Base-by-base conservation (phyloP, 768 basidiomycete genomes). In the Cantharellus cinnabarinus region DNA sequence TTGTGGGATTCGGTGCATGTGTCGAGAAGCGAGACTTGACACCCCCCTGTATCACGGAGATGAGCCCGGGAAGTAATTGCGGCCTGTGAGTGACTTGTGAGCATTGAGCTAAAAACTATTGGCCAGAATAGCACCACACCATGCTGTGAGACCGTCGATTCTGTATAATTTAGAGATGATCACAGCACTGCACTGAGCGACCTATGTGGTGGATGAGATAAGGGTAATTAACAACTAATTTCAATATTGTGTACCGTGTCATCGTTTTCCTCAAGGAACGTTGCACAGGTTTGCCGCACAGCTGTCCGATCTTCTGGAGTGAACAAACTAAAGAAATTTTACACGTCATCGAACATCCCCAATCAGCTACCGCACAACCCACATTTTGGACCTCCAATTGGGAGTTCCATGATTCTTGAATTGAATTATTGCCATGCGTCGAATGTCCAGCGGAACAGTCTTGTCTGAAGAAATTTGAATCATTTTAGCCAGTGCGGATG, bases 311-410 rank as follows among this genome's bases (percentile, higher is more conserved):
- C 80, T 35, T 85, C 80, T 51, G 83, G 79, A 7, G 78, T 76
- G 58, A 88, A 74, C 38, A 83, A 66, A 85, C 90, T 64, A 20
- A 59, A 57, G 64, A 57, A 5, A 51, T 50, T 5, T 2, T 29
- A 50, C n/a, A 42, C 29, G 52, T 60, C 42, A 52, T 41, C 50
- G 15, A 5, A 42, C 20, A 55, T 44, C 34, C 4, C 20, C 56
- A 59, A 20, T 5, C 38, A 5, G 5, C 2, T 1, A 4, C 39
- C 59, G 5, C 29, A 7, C 15, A 34, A 63, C 77, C 66, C 63
- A 86, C 88, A 80, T 87, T 71, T 81, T 72, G 40, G 81, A 82
- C 66, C 77, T 75, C 90, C 90, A 94, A 65, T 86, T 82, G 55
- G 71, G 71, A 2, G 81, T 68, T 2, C 81, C 82, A 1, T 76